Conservation (phyloP, 2,329 filamentous ascomycete species). For the Colletotrichum endophyticum region DNA sequence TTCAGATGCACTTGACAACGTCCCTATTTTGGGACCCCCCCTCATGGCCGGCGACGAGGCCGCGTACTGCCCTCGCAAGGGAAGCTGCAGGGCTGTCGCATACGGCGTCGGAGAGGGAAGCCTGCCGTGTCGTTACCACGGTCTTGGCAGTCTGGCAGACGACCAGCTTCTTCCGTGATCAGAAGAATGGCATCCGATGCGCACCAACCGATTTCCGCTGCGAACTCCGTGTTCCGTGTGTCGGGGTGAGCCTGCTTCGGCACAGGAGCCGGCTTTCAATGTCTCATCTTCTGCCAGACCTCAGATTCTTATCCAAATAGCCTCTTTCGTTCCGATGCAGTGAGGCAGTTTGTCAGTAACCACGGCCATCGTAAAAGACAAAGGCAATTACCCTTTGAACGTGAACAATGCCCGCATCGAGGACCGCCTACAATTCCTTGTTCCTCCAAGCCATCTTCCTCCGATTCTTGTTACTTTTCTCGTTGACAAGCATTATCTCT, state of each 20-base stretch:
- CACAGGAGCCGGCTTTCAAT: neutral
- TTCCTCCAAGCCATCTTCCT: neutral
- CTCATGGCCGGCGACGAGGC: neutral
- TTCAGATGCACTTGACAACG: neutral
- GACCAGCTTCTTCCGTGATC: neutral
- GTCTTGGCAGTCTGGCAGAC: neutral
- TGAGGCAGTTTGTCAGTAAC: neutral
- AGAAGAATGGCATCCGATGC: neutral
- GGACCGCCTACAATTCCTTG: neutral
- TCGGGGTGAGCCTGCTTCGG: neutral
- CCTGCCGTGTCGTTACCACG: neutral
- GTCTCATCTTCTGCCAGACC: neutral
- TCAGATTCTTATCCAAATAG: neutral
- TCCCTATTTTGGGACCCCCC: neutral
- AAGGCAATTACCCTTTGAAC: neutral
- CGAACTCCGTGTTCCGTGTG: neutral
- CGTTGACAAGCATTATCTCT: neutral
- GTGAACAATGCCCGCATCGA: neutral
- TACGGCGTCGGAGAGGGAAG: neutral
- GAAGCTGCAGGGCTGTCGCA: neutral
- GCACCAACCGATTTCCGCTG: neutral
- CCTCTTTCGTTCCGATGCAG: neutral
- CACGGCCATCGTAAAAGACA: neutral
- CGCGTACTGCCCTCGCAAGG: neutral
- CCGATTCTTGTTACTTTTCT: neutral